A percentile compares a stretch with the other conserved stretches of the same genome.
These are phyloP conservation scores for Leishmania tarentolae DNA, from an alignment of 208 protist species.

Conservation along the genomic window DNA sequence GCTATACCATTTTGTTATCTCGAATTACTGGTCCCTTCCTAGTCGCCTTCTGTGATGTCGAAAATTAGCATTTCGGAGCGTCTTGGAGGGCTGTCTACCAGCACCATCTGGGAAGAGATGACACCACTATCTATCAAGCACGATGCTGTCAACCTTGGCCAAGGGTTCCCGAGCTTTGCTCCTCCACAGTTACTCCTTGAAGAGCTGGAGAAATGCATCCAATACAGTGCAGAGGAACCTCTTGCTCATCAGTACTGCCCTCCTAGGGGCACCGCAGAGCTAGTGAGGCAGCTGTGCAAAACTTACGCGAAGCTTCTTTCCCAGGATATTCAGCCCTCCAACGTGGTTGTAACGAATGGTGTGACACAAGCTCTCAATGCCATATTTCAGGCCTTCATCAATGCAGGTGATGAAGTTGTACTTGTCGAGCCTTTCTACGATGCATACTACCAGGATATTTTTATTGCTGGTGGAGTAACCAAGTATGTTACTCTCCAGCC, in stretches of 20 bases:
- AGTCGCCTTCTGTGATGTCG: constrained; percentile 18
- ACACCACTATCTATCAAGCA: constrained; percentile 84
- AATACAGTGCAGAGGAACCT: constrained; percentile 38
- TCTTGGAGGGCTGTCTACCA: constrained; percentile 35
- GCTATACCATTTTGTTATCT: not conserved
- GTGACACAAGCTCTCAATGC: constrained; percentile 86
- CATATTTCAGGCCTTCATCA: constrained; percentile 77
- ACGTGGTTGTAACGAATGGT: constrained; percentile 82
- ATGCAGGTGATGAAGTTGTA: constrained; percentile 92
- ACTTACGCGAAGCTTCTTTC: constrained; percentile 66
- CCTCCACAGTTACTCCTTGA: constrained; percentile 76
- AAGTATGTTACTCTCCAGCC: constrained; percentile 78
- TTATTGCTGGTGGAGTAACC: constrained; percentile 68
- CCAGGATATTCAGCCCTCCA: constrained; percentile 49
- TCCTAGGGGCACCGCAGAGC: constrained; percentile 58
- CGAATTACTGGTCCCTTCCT: not conserved
- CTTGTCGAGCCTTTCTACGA: constrained; percentile 95
- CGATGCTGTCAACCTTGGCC: constrained; percentile 92
- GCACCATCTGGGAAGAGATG: constrained; percentile 82
- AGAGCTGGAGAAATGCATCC: constrained; percentile 48
- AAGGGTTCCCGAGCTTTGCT: constrained; percentile 90
- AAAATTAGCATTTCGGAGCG: constrained; percentile 38
- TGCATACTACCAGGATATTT: constrained; percentile 73
- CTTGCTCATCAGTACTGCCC: constrained; percentile 87
- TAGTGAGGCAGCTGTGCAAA: constrained; percentile 64